Evolutionary conservation across 163 green algal species (phyloP).

Genomic region (Botryococcus braunii): DNA sequence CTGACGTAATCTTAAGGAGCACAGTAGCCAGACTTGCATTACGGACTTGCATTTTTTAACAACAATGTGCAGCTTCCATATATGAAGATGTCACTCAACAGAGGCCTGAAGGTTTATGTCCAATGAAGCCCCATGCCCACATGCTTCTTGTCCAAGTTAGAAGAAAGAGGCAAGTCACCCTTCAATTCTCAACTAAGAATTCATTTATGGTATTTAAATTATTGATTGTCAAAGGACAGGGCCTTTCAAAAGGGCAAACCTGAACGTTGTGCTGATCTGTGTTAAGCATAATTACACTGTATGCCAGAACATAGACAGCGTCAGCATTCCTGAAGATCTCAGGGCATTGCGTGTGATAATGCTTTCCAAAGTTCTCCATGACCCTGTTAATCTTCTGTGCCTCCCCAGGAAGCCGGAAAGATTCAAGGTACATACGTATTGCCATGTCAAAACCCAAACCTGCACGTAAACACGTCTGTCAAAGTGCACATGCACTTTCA

Average conservation of each 20-base stretch:
- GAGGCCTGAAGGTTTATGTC: too few relatives aligned
- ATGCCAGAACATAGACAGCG: constrained; percentile 90
- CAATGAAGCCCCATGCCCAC: too few relatives aligned
- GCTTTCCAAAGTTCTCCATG: constrained; percentile 60
- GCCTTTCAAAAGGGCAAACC: constrained; percentile 50
- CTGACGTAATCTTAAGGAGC: too few relatives aligned
- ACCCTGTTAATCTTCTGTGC: constrained; percentile 97
- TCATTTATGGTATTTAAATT: too few relatives aligned
- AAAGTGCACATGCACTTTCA: not conserved
- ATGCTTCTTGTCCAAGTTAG: too few relatives aligned
- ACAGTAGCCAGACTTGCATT: too few relatives aligned
- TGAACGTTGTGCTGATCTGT: constrained; percentile 94
- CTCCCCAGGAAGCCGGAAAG: constrained; percentile 88
- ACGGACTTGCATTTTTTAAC: too few relatives aligned
- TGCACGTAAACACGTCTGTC: constrained; percentile 16
- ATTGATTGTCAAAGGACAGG: too few relatives aligned
- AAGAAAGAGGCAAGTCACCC: too few relatives aligned
- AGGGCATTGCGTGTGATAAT: constrained; percentile 45
- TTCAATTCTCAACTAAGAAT: too few relatives aligned
- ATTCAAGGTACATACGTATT: constrained; percentile 82
- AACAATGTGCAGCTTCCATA: too few relatives aligned
- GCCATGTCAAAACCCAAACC: constrained; percentile 74
- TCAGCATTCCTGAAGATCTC: constrained; percentile 71
- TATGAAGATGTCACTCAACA: too few relatives aligned
- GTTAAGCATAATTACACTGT: constrained; percentile 98